These are phyloP conservation scores for Botrytis cinerea DNA, from an alignment of 2,329 filamentous ascomycete species.

Conservation along the genomic window DNA sequence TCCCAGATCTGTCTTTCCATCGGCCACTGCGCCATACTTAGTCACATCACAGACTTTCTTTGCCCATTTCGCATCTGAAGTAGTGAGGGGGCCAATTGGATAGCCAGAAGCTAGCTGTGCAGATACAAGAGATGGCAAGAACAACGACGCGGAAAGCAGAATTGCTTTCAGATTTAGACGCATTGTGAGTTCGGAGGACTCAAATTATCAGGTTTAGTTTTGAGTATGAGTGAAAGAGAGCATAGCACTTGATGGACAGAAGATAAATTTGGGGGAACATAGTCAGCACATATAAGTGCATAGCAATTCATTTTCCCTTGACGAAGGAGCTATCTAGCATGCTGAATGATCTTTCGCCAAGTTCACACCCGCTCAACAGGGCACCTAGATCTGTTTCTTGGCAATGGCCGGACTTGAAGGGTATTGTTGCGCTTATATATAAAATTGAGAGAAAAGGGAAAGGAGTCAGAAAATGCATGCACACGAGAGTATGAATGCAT, in stretches of 20 bases:
- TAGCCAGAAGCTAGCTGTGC: conserved; percentile 23
- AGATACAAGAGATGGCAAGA: conserved; percentile 18
- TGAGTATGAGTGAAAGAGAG: neutral
- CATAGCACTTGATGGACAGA: neutral
- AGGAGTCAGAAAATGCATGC: neutral
- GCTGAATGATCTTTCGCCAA: neutral
- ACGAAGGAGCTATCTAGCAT: neutral
- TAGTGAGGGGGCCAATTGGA: conserved; percentile 32
- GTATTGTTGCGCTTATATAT: conserved; percentile 15
- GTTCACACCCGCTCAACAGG: neutral
- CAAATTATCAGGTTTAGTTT: neutral
- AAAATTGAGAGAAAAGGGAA: neutral
- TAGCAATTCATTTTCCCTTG: neutral
- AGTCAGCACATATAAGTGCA: neutral
- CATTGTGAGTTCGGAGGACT: neutral
- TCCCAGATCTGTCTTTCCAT: conserved; percentile 49
- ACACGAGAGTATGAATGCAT: neutral
- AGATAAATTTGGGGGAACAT: neutral
- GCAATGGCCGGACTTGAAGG: neutral
- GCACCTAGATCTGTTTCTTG: neutral
- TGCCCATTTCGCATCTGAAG: conserved; percentile 29
- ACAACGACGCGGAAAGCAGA: conserved; percentile 1
- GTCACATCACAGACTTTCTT: conserved; percentile 47
- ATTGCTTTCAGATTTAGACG: neutral
- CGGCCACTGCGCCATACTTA: conserved; percentile 49